Evolutionary conservation across 495 filamentous ascomycete genomes (phyloP).

Genomic region (Geoglossum glabrum): DNA sequence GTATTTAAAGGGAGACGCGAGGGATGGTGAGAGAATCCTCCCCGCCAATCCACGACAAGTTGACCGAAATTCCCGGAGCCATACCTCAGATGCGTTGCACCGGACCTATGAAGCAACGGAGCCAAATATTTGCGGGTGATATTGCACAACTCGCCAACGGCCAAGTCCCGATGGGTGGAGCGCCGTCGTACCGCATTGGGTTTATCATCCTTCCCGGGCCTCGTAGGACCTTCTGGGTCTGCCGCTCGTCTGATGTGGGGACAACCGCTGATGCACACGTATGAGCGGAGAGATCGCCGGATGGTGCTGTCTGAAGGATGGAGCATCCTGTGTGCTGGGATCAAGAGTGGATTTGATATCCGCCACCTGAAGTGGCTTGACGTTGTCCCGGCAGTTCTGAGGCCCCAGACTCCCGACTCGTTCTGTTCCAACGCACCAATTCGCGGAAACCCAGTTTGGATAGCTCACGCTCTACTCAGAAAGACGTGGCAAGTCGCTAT

Average conservation of each 20-base stretch:
- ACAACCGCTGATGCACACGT: background rate
- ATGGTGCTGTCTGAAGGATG: background rate
- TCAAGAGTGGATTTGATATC: background rate
- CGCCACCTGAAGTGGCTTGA: background rate
- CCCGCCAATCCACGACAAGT: background rate
- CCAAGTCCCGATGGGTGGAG: too few relatives aligned
- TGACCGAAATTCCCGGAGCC: too few relatives aligned
- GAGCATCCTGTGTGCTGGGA: background rate
- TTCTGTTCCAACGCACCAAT: too few relatives aligned
- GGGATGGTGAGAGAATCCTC: too few relatives aligned
- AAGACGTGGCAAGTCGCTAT: constrained; percentile 1
- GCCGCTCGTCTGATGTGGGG: background rate
- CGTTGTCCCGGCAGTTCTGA: background rate
- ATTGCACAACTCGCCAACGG: background rate
- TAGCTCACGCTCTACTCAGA: too few relatives aligned
- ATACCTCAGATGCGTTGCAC: too few relatives aligned
- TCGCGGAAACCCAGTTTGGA: too few relatives aligned
- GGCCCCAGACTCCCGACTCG: background rate
- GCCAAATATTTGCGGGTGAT: background rate
- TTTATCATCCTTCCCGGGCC: background rate
- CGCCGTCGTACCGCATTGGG: background rate
- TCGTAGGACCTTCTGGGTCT: too few relatives aligned
- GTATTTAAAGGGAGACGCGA: background rate
- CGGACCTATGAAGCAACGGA: too few relatives aligned
- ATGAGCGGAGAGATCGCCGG: too few relatives aligned